These are phyloP conservation scores for Tylopilus microsporus DNA, from an alignment of 1,284 basidiomycete species.

Conservation along the genomic window DNA sequence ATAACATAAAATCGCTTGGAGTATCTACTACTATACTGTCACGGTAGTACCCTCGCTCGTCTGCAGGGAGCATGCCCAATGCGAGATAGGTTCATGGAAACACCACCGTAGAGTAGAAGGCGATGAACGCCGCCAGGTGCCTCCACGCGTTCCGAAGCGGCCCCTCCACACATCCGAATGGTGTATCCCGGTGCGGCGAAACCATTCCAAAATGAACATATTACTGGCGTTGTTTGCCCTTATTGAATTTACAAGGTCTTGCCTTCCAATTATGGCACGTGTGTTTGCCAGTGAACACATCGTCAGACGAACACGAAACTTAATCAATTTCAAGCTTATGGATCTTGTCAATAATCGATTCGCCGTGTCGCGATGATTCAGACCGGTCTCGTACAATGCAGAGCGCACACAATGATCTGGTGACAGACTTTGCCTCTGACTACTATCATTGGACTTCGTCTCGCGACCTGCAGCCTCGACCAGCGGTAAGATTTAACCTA, in stretches of 20 bases:
- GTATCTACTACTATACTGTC: too few relatives aligned
- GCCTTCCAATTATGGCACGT: slow-evolving; percentile 11
- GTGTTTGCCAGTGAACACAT: slow-evolving; percentile 4
- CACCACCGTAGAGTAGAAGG: slow-evolving; percentile 57
- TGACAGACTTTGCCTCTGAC: slow-evolving; percentile 83
- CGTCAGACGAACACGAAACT: not conserved
- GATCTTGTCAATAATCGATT: not conserved
- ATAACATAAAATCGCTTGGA: slow-evolving; percentile 63
- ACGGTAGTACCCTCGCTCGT: slow-evolving; percentile 16
- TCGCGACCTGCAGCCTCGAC: slow-evolving; percentile 74
- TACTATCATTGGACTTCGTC: slow-evolving; percentile 81
- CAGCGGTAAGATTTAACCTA: slow-evolving; percentile 49
- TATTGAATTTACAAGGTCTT: slow-evolving; percentile 19
- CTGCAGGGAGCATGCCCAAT: not conserved
- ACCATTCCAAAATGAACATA: slow-evolving; percentile 33
- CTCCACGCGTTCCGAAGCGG: slow-evolving; percentile 68
- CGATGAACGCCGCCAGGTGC: slow-evolving; percentile 68
- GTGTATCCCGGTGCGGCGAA: slow-evolving; percentile 65
- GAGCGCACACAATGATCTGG: slow-evolving; percentile 71
- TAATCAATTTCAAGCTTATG: not conserved
- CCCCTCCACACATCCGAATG: slow-evolving; percentile 46
- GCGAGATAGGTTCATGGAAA: slow-evolving; percentile 69
- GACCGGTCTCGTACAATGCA: slow-evolving; percentile 67
- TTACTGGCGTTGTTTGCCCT: slow-evolving; percentile 11
- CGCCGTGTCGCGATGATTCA: slow-evolving; percentile 53